phyloP scores from a whole-genome alignment of 2,329 filamentous ascomycete species.

The Aspergillus glaucus region DNA sequence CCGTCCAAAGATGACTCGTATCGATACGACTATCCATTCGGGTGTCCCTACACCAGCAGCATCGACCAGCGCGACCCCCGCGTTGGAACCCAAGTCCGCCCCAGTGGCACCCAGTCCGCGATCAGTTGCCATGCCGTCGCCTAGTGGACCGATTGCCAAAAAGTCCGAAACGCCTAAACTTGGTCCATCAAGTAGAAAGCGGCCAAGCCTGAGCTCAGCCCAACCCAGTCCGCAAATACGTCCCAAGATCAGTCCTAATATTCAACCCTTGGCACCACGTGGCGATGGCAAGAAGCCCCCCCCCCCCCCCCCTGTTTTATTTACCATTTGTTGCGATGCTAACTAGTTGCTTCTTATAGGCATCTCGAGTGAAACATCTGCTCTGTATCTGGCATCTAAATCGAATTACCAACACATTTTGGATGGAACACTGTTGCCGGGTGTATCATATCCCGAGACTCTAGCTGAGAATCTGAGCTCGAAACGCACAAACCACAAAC shows the following conservation, averaged over 20 bases:
- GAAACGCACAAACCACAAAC: conserved; percentile 95
- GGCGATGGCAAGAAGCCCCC: conserved; percentile 50
- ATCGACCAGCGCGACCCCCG: conserved; percentile 59
- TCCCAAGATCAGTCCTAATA: conserved; percentile 86
- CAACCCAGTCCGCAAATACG: conserved; percentile 81
- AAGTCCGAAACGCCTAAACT: conserved; percentile 44
- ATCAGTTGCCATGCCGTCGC: conserved; percentile 47
- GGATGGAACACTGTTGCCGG: conserved; percentile 84
- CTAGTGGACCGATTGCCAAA: conserved; percentile 36
- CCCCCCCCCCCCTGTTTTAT: conserved; percentile 13
- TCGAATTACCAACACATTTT: conserved; percentile 98
- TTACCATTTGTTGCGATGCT: not conserved
- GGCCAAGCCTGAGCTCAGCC: conserved; percentile 62
- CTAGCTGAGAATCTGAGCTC: conserved; percentile 90
- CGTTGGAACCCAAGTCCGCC: conserved; percentile 29
- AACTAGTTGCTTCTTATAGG: conserved; percentile 21
- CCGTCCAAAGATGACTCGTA: conserved; percentile 42
- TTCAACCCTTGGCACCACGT: conserved; percentile 75
- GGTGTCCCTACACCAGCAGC: conserved; percentile 49
- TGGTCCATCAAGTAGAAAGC: conserved; percentile 56
- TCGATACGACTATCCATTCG: conserved; percentile 43
- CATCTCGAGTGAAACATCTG: conserved; percentile 53
- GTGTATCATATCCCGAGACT: conserved; percentile 82
- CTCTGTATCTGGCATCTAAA: conserved; percentile 80
- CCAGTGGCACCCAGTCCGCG: conserved; percentile 46